Base-by-base conservation (phyloP, 2,329 filamentous ascomycete species). In the Penicillium sp. region DNA sequence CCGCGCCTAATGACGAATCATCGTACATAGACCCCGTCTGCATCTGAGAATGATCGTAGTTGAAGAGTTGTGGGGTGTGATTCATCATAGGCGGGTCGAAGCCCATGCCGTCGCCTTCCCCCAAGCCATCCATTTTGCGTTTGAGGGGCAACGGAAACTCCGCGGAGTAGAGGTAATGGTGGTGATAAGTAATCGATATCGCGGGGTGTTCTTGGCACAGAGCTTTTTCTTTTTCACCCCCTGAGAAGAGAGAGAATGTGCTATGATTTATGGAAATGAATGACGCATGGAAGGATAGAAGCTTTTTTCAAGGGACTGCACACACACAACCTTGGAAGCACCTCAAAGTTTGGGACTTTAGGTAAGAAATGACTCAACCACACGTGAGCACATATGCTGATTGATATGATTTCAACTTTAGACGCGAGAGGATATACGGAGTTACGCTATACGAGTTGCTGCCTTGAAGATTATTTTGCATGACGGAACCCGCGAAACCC, bases 11-110 rank as follows among this genome's bases (percentile, higher is more conserved):
- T 61, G 74, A 66, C 51, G 80, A 73, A 54, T 83, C 80, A 60
- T 79, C 77, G 21, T 75, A 79, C 42, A 73, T 69, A 66, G 68
- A 49, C 66, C 75, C 50, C 65, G 67, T 54, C 78, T 75, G 59
- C 49, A 87, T 79, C 10, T 86, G 78, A 55, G 89, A 77, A 48
- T 83, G 83, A 68, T 89, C 86, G 44, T 88, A 90, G 53, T 78
- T 85, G 68, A 89, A 91, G 54, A 90, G 85, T 71, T 89, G 87
- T 31, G 87, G 85, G 60, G 86, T 84, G 64, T 86, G 86, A 51
- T 75, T 77, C 77, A 88, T 83, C 67, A 89, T 77, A 55, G 73
- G 73, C 68, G 78, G 74, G 57, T 79, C 77, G 58, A 77, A 79
- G 49, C 70, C 72, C 66, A 77, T 63, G 48, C 69, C 69, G 42